A percentile compares a stretch with the other conserved stretches of the same genome.
Evolutionary conservation across 139 green algal genomes (phyloP).

Genomic region (Chlamydomonas incerta): DNA sequence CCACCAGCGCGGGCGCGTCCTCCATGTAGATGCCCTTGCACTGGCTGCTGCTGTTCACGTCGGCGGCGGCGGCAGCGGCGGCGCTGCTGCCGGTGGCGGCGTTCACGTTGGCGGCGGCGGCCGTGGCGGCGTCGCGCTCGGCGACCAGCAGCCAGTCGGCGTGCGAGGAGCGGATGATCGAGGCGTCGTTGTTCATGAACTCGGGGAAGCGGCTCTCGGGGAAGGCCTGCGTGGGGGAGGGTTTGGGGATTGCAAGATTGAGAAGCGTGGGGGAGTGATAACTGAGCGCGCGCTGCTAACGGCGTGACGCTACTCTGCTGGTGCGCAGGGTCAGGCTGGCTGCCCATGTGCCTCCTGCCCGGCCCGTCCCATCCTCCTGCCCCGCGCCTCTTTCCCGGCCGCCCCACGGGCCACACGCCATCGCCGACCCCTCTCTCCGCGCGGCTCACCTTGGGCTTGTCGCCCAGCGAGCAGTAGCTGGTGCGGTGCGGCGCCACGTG

Average conservation of each 20-base stretch:
- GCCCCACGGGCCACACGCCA: too few species aligned
- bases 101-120: not conserved
- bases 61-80: not conserved
- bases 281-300: too few species aligned
- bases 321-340: too few species aligned
- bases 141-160: slow-evolving; percentile 85
- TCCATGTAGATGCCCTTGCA: slow-evolving; percentile 59
- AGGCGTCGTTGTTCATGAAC: slow-evolving; percentile 80
- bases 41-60: slow-evolving; percentile 39
- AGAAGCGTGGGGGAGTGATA: too few species aligned
- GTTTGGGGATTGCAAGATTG: too few species aligned
- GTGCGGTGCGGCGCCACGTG: slow-evolving; percentile 52
- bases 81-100: not conserved
- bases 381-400: too few species aligned
- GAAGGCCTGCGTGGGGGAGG: slow-evolving; percentile 73
- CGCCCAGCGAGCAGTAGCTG: slow-evolving; percentile 52
- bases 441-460: slow-evolving; percentile 65
- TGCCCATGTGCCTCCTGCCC: too few species aligned
- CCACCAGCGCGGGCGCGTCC: slow-evolving; percentile 3
- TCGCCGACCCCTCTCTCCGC: too few species aligned
- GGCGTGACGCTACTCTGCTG: too few species aligned
- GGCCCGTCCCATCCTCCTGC: too few species aligned
- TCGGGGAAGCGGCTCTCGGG: slow-evolving; percentile 60
- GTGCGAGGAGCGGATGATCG: slow-evolving; percentile 68
- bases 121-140: slow-evolving; percentile 33